Evolutionary conservation across 1,284 basidiomycete species (phyloP), one percentile per base, ranked within the genome.

Genomic region (Boletus coffeatus): DNA sequence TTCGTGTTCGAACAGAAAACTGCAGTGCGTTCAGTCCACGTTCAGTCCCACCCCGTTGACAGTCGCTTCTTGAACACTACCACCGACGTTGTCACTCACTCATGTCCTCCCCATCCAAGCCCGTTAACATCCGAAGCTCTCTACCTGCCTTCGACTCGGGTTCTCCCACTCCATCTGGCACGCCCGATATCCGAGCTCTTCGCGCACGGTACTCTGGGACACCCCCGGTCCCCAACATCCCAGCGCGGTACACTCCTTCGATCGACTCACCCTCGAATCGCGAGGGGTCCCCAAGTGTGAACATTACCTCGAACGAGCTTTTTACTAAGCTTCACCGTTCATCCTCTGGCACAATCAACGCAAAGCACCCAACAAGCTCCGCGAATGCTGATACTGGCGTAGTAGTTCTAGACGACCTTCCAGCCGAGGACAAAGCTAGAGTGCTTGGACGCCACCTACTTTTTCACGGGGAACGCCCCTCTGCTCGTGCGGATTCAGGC

Each of bases 401-500:
- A 7, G 55, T 74, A 9, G 81, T 81, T 64, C 70, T 88, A 32
- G 86, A 89, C 32, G 84, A 81, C 25, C 76, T 89, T 46, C 79
- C 86, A 0, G 89, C 91, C 52, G 90, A 92, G 68, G 92, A 95
- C 71, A 96, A 94, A 78, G 89, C 89, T 2, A 84, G 84, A 67
- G 86, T 96, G 0, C 76, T 97, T 13, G 79, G 89, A 56, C 83
- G 86, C 59, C 94, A 96, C 76, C 80, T 97, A 14, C 89, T 95
- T 9, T 84, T 87, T 9, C 85, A 84, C 25, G 84, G 90, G 59
- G 90, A 92, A 64, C 83, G 91, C 7, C 82, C 88, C 8, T 71
- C 77, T 62, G 75, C 75, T 62, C 71, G 71, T 50, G 66, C 66
- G 16, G 74, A 73, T 55, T 59, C 66, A 36, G 69, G 70, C 57